phyloP scores from a whole-genome alignment of 495 filamentous ascomycete genomes.

The Trichoderma asperelloides region DNA sequence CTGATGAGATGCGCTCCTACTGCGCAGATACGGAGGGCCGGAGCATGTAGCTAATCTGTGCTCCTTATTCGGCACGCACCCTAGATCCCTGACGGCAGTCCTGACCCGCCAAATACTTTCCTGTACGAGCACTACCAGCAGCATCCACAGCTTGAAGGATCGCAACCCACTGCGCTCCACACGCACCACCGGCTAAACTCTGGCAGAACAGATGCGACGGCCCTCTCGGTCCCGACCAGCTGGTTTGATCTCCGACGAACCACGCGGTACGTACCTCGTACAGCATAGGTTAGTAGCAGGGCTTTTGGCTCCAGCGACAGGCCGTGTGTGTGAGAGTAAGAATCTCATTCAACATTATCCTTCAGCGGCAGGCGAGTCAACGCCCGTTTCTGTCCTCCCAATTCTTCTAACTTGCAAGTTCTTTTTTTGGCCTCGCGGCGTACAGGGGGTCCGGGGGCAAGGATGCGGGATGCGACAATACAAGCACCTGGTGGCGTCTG shows the following conservation, averaged over 20 bases:
- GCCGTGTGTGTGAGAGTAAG: no score
- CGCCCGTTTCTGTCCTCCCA: background rate
- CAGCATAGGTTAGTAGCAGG: no score
- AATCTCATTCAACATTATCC: background rate
- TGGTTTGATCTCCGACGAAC: conserved; percentile 4
- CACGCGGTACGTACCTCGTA: background rate
- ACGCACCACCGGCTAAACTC: background rate
- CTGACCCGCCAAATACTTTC: no score
- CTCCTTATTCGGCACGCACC: background rate
- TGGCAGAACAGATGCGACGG: background rate
- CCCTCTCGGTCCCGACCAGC: conserved; percentile 1
- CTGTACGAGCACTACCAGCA: no score
- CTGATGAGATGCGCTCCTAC: background rate
- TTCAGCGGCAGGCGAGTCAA: background rate
- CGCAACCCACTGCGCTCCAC: background rate
- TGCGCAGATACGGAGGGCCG: background rate
- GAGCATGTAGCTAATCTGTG: background rate
- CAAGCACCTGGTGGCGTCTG: background rate
- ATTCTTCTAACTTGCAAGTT: no score
- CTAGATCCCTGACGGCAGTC: no score
- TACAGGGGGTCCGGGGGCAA: background rate
- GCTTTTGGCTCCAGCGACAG: background rate
- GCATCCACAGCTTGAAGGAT: background rate
- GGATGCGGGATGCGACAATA: background rate
- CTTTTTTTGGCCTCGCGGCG: background rate